These are phyloP conservation scores for Tylopilus balloui DNA, from an alignment of 768 basidiomycete species.

Conservation along the genomic window DNA sequence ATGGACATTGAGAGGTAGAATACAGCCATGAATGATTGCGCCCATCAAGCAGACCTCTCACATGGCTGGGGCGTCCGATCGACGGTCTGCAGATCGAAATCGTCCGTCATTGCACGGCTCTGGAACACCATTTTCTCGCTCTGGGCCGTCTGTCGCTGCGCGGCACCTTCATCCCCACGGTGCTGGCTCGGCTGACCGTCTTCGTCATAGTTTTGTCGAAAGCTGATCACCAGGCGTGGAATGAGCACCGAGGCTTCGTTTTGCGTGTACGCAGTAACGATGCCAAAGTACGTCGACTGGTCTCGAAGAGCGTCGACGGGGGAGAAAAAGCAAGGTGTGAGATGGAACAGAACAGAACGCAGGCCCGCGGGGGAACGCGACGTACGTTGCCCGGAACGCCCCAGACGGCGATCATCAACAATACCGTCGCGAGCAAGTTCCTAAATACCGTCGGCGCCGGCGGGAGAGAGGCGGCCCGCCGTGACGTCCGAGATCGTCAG, in stretches of 20 bases:
- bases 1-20: too few relatives aligned
- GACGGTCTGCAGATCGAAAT: not conserved
- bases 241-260: conserved; percentile 17
- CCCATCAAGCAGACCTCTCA: too few relatives aligned
- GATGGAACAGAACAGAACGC: too few relatives aligned
- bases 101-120: conserved; percentile 2
- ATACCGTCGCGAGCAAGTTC: conserved; percentile 13
- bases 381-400: conserved; percentile 10
- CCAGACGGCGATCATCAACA: conserved; percentile 18
- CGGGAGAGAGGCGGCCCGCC: too few relatives aligned
- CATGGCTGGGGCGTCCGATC: not conserved
- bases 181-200: conserved; percentile 1
- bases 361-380: too few relatives aligned
- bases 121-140: conserved; percentile 12
- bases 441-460: too few relatives aligned
- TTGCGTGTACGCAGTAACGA: conserved; percentile 16
- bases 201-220: conserved; percentile 14
- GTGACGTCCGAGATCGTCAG: too few relatives aligned
- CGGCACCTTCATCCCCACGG: too few relatives aligned
- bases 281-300: conserved; percentile 5
- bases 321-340: too few relatives aligned
- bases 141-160: not conserved
- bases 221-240: conserved; percentile 19
- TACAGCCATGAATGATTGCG: too few relatives aligned
- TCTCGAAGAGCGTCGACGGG: not conserved